phyloP scores from a whole-genome alignment of 257 asterid genomes.

The Salvia rosmarinus region DNA sequence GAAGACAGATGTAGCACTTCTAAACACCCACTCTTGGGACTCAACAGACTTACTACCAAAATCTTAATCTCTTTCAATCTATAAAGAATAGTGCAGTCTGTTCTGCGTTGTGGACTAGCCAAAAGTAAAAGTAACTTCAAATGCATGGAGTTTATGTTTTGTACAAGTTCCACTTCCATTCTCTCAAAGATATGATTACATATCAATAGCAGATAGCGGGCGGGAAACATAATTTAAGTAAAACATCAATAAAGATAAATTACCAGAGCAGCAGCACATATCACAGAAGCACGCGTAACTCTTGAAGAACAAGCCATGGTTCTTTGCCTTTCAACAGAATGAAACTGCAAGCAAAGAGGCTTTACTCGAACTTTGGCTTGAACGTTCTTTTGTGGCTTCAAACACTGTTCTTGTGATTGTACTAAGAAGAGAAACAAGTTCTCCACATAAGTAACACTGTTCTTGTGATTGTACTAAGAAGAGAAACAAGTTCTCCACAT shows the following conservation, averaged over 20 bases:
- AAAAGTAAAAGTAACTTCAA: neutral
- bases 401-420: constrained; percentile 39
- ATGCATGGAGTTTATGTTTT: neutral
- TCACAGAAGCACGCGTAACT: constrained; percentile 46
- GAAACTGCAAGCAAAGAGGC: constrained; percentile 42
- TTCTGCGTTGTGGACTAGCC: neutral
- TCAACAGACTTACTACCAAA: neutral
- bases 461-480: constrained; percentile 42
- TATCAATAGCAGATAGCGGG: constrained; percentile 8
- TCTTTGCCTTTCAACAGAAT: constrained; percentile 39
- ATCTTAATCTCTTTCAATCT: neutral
- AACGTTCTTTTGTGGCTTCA: constrained; percentile 39
- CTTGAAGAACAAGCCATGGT: constrained; percentile 33
- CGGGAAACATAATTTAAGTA: neutral
- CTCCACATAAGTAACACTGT: constrained; percentile 35
- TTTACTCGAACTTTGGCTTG: constrained; percentile 40
- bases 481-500: constrained; percentile 26
- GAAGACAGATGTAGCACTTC: neutral
- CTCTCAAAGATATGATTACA: constrained; percentile 2
- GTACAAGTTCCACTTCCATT: neutral
- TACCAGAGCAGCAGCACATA: constrained; percentile 74
- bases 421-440: constrained; percentile 36
- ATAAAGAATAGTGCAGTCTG: neutral
- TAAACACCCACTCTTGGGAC: neutral
- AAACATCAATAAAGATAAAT: constrained; percentile 10